phyloP scores from a whole-genome alignment of 495 filamentous ascomycete genomes.

The Patellaria atrata region DNA sequence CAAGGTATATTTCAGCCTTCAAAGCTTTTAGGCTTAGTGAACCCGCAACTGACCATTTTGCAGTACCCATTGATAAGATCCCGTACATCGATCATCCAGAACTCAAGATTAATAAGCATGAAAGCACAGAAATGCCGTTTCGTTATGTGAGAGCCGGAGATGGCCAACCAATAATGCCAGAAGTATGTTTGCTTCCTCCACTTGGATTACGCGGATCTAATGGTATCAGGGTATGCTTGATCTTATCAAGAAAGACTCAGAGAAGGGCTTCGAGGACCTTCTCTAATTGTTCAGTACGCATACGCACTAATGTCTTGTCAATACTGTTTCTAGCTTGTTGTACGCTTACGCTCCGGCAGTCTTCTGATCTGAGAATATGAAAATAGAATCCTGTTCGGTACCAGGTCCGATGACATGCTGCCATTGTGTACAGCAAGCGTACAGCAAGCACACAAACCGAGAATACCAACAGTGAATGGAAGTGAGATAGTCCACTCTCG shows the following conservation, averaged over 20 bases:
- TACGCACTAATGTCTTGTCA: no score
- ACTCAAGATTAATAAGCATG: conserved; percentile 73
- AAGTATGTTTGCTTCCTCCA: conserved; percentile 38
- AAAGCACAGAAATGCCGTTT: conserved; percentile 94
- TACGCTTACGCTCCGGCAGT: no score
- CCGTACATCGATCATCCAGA: conserved; percentile 78
- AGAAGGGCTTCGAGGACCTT: conserved; percentile 79
- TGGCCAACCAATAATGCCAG: conserved; percentile 76
- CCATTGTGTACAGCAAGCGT: no score
- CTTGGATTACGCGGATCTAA: background rate
- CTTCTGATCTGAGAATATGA: no score
- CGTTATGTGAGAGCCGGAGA: conserved; percentile 69
- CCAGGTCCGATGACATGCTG: no score
- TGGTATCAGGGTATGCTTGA: conserved; percentile 74
- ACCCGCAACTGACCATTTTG: background rate
- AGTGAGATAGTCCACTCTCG: no score
- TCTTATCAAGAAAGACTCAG: conserved; percentile 83
- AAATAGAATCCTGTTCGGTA: no score
- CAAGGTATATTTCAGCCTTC: conserved; percentile 42
- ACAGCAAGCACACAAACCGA: no score
- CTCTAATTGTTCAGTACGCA: no score
- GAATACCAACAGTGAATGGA: no score
- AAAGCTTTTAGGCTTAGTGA: conserved; percentile 2
- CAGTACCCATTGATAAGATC: conserved; percentile 62
- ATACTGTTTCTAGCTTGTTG: no score